phyloP scores from a whole-genome alignment of 1,284 basidiomycete species.

The Inonotus hispidus region DNA sequence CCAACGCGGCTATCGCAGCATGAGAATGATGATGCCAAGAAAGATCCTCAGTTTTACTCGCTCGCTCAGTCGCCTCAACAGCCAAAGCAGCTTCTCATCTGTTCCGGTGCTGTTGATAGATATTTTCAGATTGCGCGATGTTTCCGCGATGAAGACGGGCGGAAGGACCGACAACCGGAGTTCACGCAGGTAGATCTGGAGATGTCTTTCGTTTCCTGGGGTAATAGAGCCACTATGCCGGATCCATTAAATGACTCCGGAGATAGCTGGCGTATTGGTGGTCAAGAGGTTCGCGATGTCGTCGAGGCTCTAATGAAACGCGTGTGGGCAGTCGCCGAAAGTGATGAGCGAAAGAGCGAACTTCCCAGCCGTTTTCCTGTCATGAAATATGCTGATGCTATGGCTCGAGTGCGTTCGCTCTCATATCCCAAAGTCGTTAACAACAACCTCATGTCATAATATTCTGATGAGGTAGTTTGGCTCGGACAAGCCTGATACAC shows the following conservation, averaged over 20 bases:
- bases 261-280: slow-evolving; percentile 78
- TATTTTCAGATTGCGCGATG: slow-evolving; percentile 94
- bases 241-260: slow-evolving; percentile 18
- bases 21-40: background rate
- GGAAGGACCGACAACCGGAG: slow-evolving; percentile 93
- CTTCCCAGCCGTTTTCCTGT: slow-evolving; percentile 64
- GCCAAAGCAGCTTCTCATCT: slow-evolving; percentile 90
- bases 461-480: slow-evolving; percentile 59
- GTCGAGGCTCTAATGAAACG: slow-evolving; percentile 67
- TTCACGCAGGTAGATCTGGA: slow-evolving; percentile 97
- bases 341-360: slow-evolving; percentile 45
- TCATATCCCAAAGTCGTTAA: background rate
- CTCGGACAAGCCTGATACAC: slow-evolving; percentile 91
- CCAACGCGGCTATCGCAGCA: slow-evolving; percentile 58
- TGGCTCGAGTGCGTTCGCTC: slow-evolving; percentile 62
- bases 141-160: slow-evolving; percentile 92
- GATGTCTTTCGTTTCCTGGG: slow-evolving; percentile 92
- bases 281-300: slow-evolving; percentile 68
- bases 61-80: slow-evolving; percentile 94
- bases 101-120: slow-evolving; percentile 83
- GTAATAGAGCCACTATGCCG: slow-evolving; percentile 24
- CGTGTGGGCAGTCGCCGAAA: slow-evolving; percentile 63
- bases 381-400: slow-evolving; percentile 83
- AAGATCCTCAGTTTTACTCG: slow-evolving; percentile 71
- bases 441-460: background rate